phyloP scores from a whole-genome alignment of 2,329 filamentous ascomycete species.

The Neophaeococcomyces mojaviensis region DNA sequence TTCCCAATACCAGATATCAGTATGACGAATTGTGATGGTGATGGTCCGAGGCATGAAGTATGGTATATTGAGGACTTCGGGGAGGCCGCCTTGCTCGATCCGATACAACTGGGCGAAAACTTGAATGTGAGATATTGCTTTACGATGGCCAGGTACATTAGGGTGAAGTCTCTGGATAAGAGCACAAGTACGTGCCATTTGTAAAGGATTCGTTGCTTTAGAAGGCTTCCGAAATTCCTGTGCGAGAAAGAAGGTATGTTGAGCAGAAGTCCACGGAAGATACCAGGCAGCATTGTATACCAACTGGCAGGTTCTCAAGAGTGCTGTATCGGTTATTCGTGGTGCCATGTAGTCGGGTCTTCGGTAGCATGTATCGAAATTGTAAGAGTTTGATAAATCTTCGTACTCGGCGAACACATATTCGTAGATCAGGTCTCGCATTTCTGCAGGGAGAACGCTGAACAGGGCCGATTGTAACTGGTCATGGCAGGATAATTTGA shows the following conservation, averaged over 20 bases:
- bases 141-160: slow-evolving; percentile 18
- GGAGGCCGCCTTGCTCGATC: slow-evolving; percentile 29
- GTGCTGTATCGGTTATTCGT: slow-evolving; percentile 29
- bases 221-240: slow-evolving; percentile 27
- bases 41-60: slow-evolving; percentile 31
- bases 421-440: slow-evolving; percentile 43
- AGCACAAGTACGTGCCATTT: slow-evolving; percentile 6
- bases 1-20: slow-evolving; percentile 46
- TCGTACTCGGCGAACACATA: slow-evolving; percentile 25
- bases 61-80: slow-evolving; percentile 22
- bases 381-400: slow-evolving; percentile 2
- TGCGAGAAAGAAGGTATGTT: slow-evolving; percentile 36
- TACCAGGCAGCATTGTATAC: slow-evolving; percentile 39
- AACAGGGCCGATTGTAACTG: slow-evolving; percentile 21
- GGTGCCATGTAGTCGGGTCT: slow-evolving; percentile 36
- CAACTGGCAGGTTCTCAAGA: slow-evolving; percentile 38
- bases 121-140: slow-evolving; percentile 28
- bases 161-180: slow-evolving; percentile 13
- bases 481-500: neutral
- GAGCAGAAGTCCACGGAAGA: slow-evolving; percentile 33
- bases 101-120: slow-evolving; percentile 39
- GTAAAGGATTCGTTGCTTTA: slow-evolving; percentile 4
- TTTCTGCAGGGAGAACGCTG: slow-evolving; percentile 38
- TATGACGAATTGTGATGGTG: slow-evolving; percentile 43
- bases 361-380: slow-evolving; percentile 5